Conservation (phyloP, 2,329 filamentous ascomycete genomes). For the Salinomyces thailandicus region DNA sequence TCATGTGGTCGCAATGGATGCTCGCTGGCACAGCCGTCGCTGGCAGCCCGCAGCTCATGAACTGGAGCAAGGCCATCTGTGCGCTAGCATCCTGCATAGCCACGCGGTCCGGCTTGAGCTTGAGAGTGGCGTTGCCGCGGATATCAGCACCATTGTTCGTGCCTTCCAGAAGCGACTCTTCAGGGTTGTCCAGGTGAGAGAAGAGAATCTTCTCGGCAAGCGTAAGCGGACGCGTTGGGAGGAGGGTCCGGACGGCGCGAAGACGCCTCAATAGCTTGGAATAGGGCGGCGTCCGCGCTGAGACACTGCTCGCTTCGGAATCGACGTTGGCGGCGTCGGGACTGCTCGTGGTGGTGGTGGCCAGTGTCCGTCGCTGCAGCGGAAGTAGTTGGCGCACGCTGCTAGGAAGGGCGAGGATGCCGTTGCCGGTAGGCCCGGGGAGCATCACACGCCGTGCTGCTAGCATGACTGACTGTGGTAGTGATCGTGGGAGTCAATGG, state of each 20-base stretch:
- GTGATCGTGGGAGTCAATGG: too few relatives aligned
- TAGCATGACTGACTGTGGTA: too few relatives aligned
- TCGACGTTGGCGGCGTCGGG: constrained; percentile 11
- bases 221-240: constrained; percentile 57
- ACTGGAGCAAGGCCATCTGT: constrained; percentile 96
- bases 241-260: constrained; percentile 60
- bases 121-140: constrained; percentile 80
- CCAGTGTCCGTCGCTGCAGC: constrained; percentile 20
- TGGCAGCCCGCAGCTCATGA: constrained; percentile 91
- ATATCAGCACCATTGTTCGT: constrained; percentile 78
- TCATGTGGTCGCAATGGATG: constrained; percentile 98
- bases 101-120: constrained; percentile 92
- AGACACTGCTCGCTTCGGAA: constrained; percentile 28
- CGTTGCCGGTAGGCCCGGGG: background rate
- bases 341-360: constrained; percentile 18
- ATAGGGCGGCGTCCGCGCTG: constrained; percentile 64
- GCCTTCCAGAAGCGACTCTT: constrained; percentile 73
- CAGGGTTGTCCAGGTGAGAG: constrained; percentile 80
- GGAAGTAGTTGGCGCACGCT: constrained; percentile 12
- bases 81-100: constrained; percentile 99
- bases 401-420: constrained; percentile 5
- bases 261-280: constrained; percentile 70
- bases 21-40: constrained; percentile 88
- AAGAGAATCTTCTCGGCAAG: constrained; percentile 98
- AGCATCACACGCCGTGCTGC: background rate